Evolutionary conservation across 2,329 filamentous ascomycete genomes (phyloP), one percentile per base, ranked within the genome.

Genomic region (Didymella glomerata): DNA sequence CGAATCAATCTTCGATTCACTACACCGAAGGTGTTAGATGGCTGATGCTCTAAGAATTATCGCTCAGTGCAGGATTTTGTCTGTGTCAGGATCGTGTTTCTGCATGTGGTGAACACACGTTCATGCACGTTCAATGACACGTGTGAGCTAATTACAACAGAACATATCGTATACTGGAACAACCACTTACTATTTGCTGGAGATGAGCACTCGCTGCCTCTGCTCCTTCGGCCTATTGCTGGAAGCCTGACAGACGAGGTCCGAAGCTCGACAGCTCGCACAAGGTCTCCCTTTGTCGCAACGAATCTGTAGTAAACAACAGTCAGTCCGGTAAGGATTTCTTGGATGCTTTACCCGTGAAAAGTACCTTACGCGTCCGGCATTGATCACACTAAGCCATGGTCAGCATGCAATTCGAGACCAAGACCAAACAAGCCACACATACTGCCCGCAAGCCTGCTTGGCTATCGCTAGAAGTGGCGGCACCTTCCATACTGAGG

Each of bases 1-100:
- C 1, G 68, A 65, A 36, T 79, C 76, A 25, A 79, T 76, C 54
- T 79, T 79, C 44, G 65, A 69, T 47, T 79, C 77, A 56, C 77
- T 79, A 45, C 4, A 38, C 7, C 2, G 2, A 24, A 20, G 14
- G 18, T 11, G 46, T 59, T n/a, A 59, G 56, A 41, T 22, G 10
- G 2, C 14, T 32, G 27, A 9, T 34, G 13, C 34, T 8, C 13
- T 22, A 49, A n/a, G 25, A 13, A 28, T 2, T 14, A 30, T 16
- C 2, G 13, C 27, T 54, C 25, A 42, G 18, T 34, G 45, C 9
- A 2, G 27, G 25, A 18, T 22, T 9, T 36, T 22, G 10, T 28
- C 22, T 18, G 25, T 9, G 45, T 30, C n/a, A 22, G 18, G 45
- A 34, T 22, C 10, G 2, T 22, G 28, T 13, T 16, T 34, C 11